These are phyloP conservation scores for Daedaleopsis sinensis DNA, from an alignment of 768 basidiomycete species.

Conservation along the genomic window DNA sequence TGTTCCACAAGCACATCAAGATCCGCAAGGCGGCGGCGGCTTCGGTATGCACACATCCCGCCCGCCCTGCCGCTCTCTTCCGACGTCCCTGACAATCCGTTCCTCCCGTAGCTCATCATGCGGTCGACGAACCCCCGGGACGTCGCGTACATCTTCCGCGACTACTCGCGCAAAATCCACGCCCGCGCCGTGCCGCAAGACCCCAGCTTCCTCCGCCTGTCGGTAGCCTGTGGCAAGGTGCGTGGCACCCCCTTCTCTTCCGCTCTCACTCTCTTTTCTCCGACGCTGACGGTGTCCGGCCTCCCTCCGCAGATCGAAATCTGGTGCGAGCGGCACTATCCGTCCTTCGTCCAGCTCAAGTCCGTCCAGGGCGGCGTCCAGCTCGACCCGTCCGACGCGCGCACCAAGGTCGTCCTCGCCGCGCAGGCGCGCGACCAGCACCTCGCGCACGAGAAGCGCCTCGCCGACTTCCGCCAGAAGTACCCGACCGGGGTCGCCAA, in stretches of 20 bases:
- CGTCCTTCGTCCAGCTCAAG: constrained; percentile 73
- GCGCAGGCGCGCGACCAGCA: constrained; percentile 46
- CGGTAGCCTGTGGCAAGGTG: constrained; percentile 84
- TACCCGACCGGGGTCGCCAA: constrained; percentile 1
- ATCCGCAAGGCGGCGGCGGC: constrained; percentile 94
- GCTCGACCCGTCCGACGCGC: constrained; percentile 57
- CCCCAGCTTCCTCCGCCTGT: constrained; percentile 83
- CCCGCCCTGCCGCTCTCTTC: no score
- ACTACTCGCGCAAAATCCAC: constrained; percentile 83
- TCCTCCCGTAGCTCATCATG: constrained; percentile 75
- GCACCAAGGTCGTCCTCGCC: constrained; percentile 50
- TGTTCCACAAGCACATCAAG: constrained; percentile 90
- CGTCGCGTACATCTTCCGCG: constrained; percentile 85
- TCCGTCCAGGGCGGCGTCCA: constrained; percentile 16
- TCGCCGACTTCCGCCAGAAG: constrained; percentile 22
- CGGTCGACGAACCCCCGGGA: constrained; percentile 89
- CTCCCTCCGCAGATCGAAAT: constrained; percentile 69
- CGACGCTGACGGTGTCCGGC: constrained; percentile 3
- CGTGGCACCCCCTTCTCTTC: constrained; percentile 20
- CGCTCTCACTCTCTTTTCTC: neutral
- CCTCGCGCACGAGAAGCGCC: constrained; percentile 34
- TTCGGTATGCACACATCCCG: constrained; percentile 46
- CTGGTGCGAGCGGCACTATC: constrained; percentile 94
- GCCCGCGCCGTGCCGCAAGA: constrained; percentile 77
- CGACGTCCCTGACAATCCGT: no score